Evolutionary conservation across 208 protist species (phyloP), one percentile per base, ranked within the genome.

Genomic region (Zelonia costaricensis): DNA sequence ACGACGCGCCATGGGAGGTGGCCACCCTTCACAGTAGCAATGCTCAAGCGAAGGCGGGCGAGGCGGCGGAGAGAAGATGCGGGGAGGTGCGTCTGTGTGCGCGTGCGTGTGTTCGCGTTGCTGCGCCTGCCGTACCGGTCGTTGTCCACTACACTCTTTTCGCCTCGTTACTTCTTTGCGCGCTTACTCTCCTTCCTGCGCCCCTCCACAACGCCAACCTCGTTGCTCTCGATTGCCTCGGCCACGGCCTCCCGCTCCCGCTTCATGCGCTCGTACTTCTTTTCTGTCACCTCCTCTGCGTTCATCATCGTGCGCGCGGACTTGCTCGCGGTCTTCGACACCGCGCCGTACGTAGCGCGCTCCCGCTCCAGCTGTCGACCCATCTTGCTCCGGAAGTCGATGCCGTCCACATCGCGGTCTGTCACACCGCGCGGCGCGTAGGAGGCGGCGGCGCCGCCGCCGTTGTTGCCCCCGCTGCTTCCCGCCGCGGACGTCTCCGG

Each of bases 381-480:
- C 53, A 88, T 55, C 49, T 89, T 94, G 33, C 75, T 94, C 43
- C 79, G 73, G n/a, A 94, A 72, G 53, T 91, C 84, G 4, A 91
- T 49, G 8, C 69, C 75, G 7, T 79, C 52, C n/a, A 88, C 39
- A 31, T 87, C 69, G 7, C 27, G 31, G 10, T 81, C 70, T 5
- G 78, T 63, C n/a, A 84, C 74, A 0, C 73, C 78, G n/a, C 64
- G 74, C 25, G 67, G 79, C n/a, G 59, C 31, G 47, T 68, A 63
- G 40, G 31, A 39, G 0, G 40, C 72, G 35, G 64, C 39, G 2
- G 62, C 60, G 9, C 39, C 35, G 16, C 64, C 67, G 22, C 49
- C 31, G 38, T 15, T 48, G 13, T n/a, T 28, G 40, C 31, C 10
- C 27, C 48, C 42, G 22, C 28, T 20, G 28, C 57, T 7, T 13